Conservation (phyloP, 2,329 filamentous ascomycete genomes). For the Curvularia sp. region DNA sequence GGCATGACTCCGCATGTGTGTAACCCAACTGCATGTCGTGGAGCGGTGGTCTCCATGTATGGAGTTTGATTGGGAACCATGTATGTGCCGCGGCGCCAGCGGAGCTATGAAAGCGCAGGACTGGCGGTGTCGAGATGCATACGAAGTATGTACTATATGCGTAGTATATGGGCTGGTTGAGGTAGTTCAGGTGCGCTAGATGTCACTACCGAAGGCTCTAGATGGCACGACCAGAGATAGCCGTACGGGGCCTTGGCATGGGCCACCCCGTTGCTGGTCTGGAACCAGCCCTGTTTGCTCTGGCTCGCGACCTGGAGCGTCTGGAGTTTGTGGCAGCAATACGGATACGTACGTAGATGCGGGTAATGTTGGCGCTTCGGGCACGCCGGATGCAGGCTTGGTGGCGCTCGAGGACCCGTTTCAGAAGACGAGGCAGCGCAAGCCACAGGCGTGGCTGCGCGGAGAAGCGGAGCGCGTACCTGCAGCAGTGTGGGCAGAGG, state of each 20-base stretch:
- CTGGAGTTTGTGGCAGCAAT: not conserved
- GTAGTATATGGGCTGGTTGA: not conserved
- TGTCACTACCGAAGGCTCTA: not conserved
- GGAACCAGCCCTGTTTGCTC: not conserved
- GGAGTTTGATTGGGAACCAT: conserved; percentile 1
- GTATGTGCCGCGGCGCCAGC: conserved; percentile 1
- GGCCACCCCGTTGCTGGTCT: conserved; percentile 7
- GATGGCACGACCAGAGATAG: not conserved
- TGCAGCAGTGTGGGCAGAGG: conserved; percentile 36
- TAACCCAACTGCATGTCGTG: conserved; percentile 1
- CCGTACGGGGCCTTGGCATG: conserved; percentile 12
- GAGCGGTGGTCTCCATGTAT: not conserved
- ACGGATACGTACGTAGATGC: conserved; percentile 6
- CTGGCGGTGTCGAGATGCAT: too few relatives aligned
- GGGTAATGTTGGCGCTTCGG: conserved; percentile 28
- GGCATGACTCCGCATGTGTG: not conserved
- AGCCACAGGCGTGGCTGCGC: conserved; percentile 33
- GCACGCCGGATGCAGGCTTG: conserved; percentile 31
- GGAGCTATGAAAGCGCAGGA: not conserved
- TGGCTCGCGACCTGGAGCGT: not conserved
- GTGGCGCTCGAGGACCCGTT: conserved; percentile 38
- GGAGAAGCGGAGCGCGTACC: conserved; percentile 40
- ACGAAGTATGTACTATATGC: not conserved
- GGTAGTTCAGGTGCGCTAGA: conserved; percentile 3
- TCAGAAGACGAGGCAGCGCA: conserved; percentile 24